Percentiles rank a stretch among this genome's conserved stretches.
phyloP scores from a whole-genome alignment of 371 early-diverging fungal species.

The Mucor lusitanicus region DNA sequence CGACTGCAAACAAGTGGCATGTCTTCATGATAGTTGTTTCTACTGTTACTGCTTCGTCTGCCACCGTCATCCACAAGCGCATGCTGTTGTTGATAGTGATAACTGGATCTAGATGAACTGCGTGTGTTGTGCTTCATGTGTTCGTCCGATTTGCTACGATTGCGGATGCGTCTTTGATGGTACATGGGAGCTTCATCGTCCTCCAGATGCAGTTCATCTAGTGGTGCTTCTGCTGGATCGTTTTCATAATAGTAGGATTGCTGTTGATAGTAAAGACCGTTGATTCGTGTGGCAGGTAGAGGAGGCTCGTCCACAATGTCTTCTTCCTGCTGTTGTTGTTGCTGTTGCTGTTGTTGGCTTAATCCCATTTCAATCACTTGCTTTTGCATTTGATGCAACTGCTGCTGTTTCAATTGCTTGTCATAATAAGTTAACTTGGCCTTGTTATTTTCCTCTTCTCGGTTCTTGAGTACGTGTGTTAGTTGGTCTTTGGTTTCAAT shows the following conservation, averaged over 20 bases:
- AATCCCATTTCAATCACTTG: neutral
- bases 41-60: neutral
- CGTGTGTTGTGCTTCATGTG: neutral
- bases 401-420: neutral
- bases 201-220: neutral
- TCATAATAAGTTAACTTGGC: neutral
- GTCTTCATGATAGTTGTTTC: neutral
- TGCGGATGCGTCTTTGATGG: neutral
- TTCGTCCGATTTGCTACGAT: neutral
- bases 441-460: slow-evolving; percentile 1
- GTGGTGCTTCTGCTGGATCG: neutral
- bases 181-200: neutral
- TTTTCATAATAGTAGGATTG: neutral
- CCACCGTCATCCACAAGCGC: neutral
- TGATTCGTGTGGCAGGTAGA: neutral
- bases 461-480: neutral
- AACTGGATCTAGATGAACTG: neutral
- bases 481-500: neutral
- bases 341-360: neutral
- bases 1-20: neutral
- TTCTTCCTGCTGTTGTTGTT: neutral
- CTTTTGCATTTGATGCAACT: slow-evolving; percentile 2
- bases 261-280: neutral
- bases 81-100: neutral
- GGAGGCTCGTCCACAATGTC: neutral